Base-by-base conservation (phyloP, 441 rosid species). In the Geranium incanum region DNA sequence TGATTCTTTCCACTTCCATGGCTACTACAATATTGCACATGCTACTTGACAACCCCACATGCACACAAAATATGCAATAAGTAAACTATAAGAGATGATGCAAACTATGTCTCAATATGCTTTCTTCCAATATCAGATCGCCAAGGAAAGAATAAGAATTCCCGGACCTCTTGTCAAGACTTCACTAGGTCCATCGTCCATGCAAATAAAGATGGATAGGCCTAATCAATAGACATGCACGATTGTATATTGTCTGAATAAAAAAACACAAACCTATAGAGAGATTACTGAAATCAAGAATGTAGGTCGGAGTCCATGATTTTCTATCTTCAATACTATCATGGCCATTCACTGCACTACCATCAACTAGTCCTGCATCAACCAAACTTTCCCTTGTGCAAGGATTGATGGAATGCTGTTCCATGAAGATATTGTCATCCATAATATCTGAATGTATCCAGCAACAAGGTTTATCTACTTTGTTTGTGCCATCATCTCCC, bases 381-480 rank as follows among this genome's bases (percentile, higher is more conserved):
- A 62, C 36, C 45, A 36, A 66, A 36, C 71, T 75, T 76, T 71
- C 80, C 78, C 43, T 70, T 41, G 28, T 65, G 74, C 55, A 50
- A 16, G 81, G 52, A 67, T 72, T 67, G 37, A 52, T 65, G 36
- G 37, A 59, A 71, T 81, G 68, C 69, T 84, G 86, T 82, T 90
- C 93, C 97, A 92, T 85, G 81, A 82, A 83, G 73, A 92, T 73
- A 78, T 94, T 94, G 83, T 92, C 99, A 76, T 94, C 97, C 97
- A 95, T 95, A 71, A 95, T 81, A 75, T 95, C 97, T 0, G 93
- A 79, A 80, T 95, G 99, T 83, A 90, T 85, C 99, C 97, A 95
- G 70, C 91, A 83, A 79, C 88, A 87, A 63, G 86, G 89, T 72
- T 85, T 90, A 65, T 74, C 70, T 41, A 63, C 78, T 74, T 76